phyloP scores from a whole-genome alignment of 2,329 filamentous ascomycete species.

The Xylaria sp. region DNA sequence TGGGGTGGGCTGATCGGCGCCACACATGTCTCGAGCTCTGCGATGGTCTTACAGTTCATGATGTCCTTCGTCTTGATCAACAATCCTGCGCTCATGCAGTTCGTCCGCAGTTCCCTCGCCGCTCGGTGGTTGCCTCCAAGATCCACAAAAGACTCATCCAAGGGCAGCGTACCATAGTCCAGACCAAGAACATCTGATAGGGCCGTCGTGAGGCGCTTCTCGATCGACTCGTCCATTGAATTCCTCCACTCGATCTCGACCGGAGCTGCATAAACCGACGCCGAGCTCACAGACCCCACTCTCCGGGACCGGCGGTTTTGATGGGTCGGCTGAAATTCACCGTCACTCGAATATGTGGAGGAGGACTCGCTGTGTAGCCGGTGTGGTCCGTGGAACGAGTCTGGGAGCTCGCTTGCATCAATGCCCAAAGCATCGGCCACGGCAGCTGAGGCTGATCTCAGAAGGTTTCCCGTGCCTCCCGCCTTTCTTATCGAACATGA shows the following conservation, averaged over 20 bases:
- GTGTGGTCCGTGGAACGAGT: slow-evolving; percentile 18
- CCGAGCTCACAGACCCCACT: slow-evolving; percentile 11
- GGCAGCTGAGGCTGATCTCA: slow-evolving; percentile 28
- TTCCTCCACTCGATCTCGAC: slow-evolving; percentile 17
- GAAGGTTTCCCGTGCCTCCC: slow-evolving; percentile 22
- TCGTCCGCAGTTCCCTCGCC: slow-evolving; percentile 39
- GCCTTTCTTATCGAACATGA: slow-evolving; percentile 14
- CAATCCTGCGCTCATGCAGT: slow-evolving; percentile 42
- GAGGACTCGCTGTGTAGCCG: slow-evolving; percentile 8
- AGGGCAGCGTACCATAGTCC: slow-evolving; percentile 35
- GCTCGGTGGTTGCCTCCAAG: slow-evolving; percentile 45
- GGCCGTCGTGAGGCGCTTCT: slow-evolving; percentile 39
- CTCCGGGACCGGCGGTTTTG: not conserved
- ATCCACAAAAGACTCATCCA: slow-evolving; percentile 49
- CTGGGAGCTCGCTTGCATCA: slow-evolving; percentile 33
- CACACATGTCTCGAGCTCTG: slow-evolving; percentile 48
- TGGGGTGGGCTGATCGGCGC: slow-evolving; percentile 34
- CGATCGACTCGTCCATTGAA: slow-evolving; percentile 19
- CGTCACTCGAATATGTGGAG: slow-evolving; percentile 11
- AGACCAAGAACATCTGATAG: slow-evolving; percentile 44
- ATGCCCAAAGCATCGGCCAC: slow-evolving; percentile 36
- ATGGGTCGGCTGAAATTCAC: not conserved
- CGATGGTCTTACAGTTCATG: slow-evolving; percentile 46
- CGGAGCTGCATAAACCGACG: slow-evolving; percentile 29
- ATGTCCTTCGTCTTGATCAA: slow-evolving; percentile 44